Conservation (phyloP, 1,284 basidiomycete genomes). For the Rhodofomes roseus region DNA sequence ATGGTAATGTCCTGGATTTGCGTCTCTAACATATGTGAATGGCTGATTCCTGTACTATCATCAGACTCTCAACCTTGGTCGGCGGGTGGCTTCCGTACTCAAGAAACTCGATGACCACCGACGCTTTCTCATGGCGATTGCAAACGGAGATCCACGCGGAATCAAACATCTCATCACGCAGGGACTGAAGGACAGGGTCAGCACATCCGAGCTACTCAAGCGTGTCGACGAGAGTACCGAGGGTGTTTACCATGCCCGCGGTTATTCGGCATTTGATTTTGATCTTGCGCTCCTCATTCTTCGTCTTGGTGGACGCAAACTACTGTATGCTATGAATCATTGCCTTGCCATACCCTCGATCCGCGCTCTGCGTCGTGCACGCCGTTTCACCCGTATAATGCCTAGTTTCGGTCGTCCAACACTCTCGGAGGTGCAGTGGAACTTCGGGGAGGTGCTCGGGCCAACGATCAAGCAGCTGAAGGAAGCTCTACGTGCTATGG, state of each 20-base stretch:
- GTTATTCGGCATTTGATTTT: slow-evolving; percentile 6
- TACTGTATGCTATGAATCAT: slow-evolving; percentile 20
- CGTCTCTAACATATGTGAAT: background rate
- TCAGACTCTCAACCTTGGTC: slow-evolving; percentile 1
- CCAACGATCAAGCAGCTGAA: too few relatives aligned
- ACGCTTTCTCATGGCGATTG: slow-evolving; percentile 11
- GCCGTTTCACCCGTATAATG: slow-evolving; percentile 12
- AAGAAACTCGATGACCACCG: slow-evolving; percentile 4
- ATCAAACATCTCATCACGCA: slow-evolving; percentile 10
- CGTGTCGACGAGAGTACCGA: slow-evolving; percentile 7
- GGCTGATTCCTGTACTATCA: background rate
- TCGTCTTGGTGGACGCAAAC: slow-evolving; percentile 14
- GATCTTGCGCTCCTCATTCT: slow-evolving; percentile 16
- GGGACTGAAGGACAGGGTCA: slow-evolving; percentile 6
- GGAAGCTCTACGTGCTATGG: too few relatives aligned
- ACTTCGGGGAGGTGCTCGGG: slow-evolving; percentile 12
- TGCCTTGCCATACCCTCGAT: slow-evolving; percentile 14
- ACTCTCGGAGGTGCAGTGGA: slow-evolving; percentile 11
- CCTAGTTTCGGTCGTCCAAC: slow-evolving; percentile 12
- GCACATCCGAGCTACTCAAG: slow-evolving; percentile 3
- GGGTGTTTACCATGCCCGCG: slow-evolving; percentile 10
- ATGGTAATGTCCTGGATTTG: background rate
- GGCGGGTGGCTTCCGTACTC: background rate
- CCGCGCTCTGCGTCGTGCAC: slow-evolving; percentile 7
- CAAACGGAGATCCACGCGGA: slow-evolving; percentile 9